Conservation (phyloP, 2,329 filamentous ascomycete genomes). For the Gaeumannomyces sp. region DNA sequence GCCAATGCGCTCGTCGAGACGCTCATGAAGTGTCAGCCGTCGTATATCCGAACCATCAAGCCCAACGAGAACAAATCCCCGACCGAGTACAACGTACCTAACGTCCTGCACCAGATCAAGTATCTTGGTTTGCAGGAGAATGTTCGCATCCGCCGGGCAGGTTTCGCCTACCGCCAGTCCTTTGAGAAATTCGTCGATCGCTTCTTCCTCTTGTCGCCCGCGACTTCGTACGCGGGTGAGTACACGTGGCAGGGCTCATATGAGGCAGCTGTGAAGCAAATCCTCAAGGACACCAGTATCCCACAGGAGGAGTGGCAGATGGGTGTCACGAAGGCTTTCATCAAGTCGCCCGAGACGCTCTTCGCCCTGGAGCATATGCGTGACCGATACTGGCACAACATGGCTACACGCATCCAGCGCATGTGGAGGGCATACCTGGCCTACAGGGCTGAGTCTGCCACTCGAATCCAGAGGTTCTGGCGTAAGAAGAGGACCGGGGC, state of each 20-base stretch:
- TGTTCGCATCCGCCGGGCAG: constrained; percentile 90
- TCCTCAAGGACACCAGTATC: constrained; percentile 93
- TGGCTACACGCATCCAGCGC: constrained; percentile 95
- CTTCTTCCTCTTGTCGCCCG: constrained; percentile 90
- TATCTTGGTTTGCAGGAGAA: constrained; percentile 99
- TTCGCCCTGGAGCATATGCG: constrained; percentile 98
- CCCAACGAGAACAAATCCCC: constrained; percentile 98
- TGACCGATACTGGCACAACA: constrained; percentile 98
- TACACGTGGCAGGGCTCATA: constrained; percentile 92
- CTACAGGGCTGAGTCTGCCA: constrained; percentile 87
- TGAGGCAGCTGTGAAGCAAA: constrained; percentile 82
- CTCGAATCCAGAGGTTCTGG: constrained; percentile 92
- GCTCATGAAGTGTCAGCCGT: constrained; percentile 93
- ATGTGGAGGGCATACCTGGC: constrained; percentile 96
- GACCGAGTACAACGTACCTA: constrained; percentile 82
- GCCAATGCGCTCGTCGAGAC: constrained; percentile 93
- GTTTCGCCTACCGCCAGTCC: constrained; percentile 93
- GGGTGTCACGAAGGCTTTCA: constrained; percentile 94
- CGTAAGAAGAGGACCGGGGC: constrained; percentile 85
- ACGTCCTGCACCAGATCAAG: constrained; percentile 97
- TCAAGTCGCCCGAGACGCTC: constrained; percentile 94
- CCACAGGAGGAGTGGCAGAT: constrained; percentile 94
- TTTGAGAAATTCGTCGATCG: constrained; percentile 98
- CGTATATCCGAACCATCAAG: constrained; percentile 98
- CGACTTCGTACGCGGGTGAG: constrained; percentile 92